Conservation (phyloP, 1,284 basidiomycete species). For the Anthracocystis setariae region DNA sequence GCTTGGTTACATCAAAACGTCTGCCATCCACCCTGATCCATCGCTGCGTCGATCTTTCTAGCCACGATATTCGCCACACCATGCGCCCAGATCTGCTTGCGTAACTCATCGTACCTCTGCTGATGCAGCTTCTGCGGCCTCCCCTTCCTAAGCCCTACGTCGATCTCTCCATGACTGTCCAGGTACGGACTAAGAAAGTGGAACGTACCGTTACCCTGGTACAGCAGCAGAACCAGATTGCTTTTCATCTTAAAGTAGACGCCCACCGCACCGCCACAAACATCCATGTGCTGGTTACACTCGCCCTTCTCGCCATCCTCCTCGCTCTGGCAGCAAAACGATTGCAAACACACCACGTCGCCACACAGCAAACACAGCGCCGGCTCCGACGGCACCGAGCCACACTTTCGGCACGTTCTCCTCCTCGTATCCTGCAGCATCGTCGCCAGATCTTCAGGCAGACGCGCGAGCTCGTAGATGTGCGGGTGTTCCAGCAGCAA, state of each 20-base stretch:
- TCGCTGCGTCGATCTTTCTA: constrained; percentile 77
- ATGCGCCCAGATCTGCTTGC: constrained; percentile 88
- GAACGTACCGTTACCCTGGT: constrained; percentile 88
- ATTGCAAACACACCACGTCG: constrained; percentile 86
- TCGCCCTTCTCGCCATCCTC: constrained; percentile 76
- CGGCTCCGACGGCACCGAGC: constrained; percentile 82
- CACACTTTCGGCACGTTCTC: constrained; percentile 79
- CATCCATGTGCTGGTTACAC: constrained; percentile 93
- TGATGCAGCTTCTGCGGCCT: constrained; percentile 87
- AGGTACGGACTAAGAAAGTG: constrained; percentile 84
- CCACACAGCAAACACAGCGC: constrained; percentile 94
- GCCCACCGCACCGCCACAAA: constrained; percentile 90
- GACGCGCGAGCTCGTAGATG: constrained; percentile 82
- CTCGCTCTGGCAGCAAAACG: constrained; percentile 86
- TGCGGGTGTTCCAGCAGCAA: constrained; percentile 78
- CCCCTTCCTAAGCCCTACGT: constrained; percentile 87
- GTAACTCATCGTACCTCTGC: constrained; percentile 89
- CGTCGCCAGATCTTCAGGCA: constrained; percentile 85
- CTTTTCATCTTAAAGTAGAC: constrained; percentile 91
- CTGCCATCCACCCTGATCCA: constrained; percentile 94
- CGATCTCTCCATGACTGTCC: constrained; percentile 93
- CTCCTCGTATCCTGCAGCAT: constrained; percentile 79
- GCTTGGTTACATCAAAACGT: constrained; percentile 72
- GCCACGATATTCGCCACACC: constrained; percentile 90
- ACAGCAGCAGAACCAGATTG: constrained; percentile 90